phyloP scores from a whole-genome alignment of 2,329 filamentous ascomycete species.

The Fusarium sp. region DNA sequence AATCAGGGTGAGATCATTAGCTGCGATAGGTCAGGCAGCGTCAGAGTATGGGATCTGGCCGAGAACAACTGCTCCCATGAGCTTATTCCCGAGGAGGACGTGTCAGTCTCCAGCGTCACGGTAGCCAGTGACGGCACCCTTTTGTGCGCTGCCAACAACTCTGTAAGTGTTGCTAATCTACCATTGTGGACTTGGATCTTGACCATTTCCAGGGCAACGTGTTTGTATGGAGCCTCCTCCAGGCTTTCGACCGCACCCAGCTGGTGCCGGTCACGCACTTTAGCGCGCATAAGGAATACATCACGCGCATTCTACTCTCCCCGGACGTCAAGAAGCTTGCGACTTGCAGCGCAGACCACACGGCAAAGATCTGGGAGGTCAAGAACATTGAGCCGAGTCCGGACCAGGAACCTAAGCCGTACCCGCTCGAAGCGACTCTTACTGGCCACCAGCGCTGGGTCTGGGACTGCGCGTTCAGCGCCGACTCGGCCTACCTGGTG shows the following conservation, averaged over 20 bases:
- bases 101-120: constrained; percentile 93
- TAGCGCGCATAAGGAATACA: constrained; percentile 91
- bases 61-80: constrained; percentile 98
- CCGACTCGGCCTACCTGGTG: constrained; percentile 92
- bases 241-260: constrained; percentile 85
- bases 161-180: constrained; percentile 67
- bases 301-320: constrained; percentile 91
- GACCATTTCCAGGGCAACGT: constrained; percentile 84
- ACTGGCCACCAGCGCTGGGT: constrained; percentile 96
- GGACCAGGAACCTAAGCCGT: constrained; percentile 69
- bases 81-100: constrained; percentile 95
- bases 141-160: constrained; percentile 93
- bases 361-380: constrained; percentile 96
- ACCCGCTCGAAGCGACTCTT: constrained; percentile 88
- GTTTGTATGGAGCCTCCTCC: constrained; percentile 95
- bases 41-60: constrained; percentile 95
- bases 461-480: constrained; percentile 96
- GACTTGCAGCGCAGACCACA: constrained; percentile 93
- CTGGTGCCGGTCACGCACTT: constrained; percentile 92
- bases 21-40: constrained; percentile 92
- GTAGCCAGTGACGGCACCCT: constrained; percentile 95
- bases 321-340: constrained; percentile 95
- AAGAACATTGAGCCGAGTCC: constrained; percentile 73
- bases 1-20: constrained; percentile 99
- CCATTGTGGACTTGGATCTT: background rate